Conservation (phyloP, 2,329 filamentous ascomycete genomes). For the Fusarium sp. region DNA sequence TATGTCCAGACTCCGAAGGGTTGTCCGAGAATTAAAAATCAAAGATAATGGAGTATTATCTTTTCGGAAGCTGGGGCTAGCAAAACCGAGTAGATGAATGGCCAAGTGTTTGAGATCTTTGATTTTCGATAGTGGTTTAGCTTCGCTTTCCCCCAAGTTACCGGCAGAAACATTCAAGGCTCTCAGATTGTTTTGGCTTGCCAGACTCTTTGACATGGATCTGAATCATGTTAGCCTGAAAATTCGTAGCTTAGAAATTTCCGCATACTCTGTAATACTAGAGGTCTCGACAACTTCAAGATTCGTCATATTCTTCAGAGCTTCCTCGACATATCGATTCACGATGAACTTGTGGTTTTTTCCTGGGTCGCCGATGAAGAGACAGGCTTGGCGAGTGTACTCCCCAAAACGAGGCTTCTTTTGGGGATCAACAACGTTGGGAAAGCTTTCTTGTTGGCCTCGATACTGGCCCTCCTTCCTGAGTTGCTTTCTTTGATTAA, state of each 20-base stretch:
- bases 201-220: constrained; percentile 14
- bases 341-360: constrained; percentile 22
- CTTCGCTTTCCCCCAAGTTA: not conserved
- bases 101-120: constrained; percentile 27
- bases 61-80: too few species aligned
- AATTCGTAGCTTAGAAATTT: fast-evolving
- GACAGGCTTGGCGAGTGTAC: constrained; percentile 9
- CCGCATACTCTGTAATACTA: constrained; percentile 17
- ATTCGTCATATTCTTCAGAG: constrained; percentile 15
- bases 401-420: constrained; percentile 6
- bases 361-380: constrained; percentile 6
- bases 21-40: constrained; percentile 28
- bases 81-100: not conserved
- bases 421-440: not conserved
- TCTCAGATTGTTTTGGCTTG: constrained; percentile 9
- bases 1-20: constrained; percentile 9
- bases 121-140: not conserved
- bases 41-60: not conserved
- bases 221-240: constrained; percentile 7
- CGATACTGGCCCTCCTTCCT: constrained; percentile 27
- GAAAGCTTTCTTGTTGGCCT: constrained; percentile 26
- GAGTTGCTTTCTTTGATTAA: constrained; percentile 27
- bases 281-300: constrained; percentile 24
- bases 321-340: constrained; percentile 30
- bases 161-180: constrained; percentile 7